A percentile compares a stretch with the other conserved stretches of the same genome.
These are phyloP conservation scores for Bassia scoparia DNA, from an alignment of 148 eudicot species.

Conservation along the genomic window DNA sequence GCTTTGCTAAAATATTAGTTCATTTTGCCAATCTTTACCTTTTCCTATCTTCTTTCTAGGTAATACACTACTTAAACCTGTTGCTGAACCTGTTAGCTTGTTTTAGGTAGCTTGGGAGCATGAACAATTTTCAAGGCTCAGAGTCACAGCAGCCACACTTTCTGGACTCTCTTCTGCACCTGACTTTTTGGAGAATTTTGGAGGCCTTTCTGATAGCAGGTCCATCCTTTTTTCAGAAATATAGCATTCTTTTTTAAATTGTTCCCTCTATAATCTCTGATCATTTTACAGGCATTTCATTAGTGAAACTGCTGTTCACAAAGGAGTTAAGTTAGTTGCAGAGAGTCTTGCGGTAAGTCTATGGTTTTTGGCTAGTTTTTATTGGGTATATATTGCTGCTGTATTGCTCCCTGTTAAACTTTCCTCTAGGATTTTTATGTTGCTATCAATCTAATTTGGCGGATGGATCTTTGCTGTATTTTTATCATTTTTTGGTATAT, in stretches of 20 bases:
- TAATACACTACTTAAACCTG: slow-evolving; percentile 5
- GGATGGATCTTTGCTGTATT: background rate
- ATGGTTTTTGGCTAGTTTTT: slow-evolving; percentile 10
- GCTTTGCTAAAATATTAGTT: background rate
- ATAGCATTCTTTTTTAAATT: background rate
- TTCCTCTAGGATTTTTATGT: background rate
- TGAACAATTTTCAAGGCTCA: slow-evolving; percentile 91
- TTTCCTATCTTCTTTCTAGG: background rate
- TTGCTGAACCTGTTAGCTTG: slow-evolving; percentile 40
- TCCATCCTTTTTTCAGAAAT: slow-evolving; percentile 16
- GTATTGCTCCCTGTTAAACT: background rate
- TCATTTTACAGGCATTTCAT: slow-evolving; percentile 52
- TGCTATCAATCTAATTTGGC: background rate
- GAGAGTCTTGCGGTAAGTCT: slow-evolving; percentile 90
- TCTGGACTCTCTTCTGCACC: slow-evolving; percentile 80
- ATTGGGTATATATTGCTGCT: background rate
- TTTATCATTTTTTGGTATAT: background rate
- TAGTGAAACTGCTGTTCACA: slow-evolving; percentile 58
- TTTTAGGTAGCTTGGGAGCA: slow-evolving; percentile 99
- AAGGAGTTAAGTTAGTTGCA: slow-evolving; percentile 83
- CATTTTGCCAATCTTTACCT: background rate
- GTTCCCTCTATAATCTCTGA: slow-evolving; percentile 12
- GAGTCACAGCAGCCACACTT: slow-evolving; percentile 93
- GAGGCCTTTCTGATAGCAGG: slow-evolving; percentile 85
- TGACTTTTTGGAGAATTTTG: slow-evolving; percentile 73